A percentile compares a stretch with the other conserved stretches of the same genome.
Evolutionary conservation across 2,329 filamentous ascomycete genomes (phyloP).

Genomic region (Sphaerulina vaccinii): DNA sequence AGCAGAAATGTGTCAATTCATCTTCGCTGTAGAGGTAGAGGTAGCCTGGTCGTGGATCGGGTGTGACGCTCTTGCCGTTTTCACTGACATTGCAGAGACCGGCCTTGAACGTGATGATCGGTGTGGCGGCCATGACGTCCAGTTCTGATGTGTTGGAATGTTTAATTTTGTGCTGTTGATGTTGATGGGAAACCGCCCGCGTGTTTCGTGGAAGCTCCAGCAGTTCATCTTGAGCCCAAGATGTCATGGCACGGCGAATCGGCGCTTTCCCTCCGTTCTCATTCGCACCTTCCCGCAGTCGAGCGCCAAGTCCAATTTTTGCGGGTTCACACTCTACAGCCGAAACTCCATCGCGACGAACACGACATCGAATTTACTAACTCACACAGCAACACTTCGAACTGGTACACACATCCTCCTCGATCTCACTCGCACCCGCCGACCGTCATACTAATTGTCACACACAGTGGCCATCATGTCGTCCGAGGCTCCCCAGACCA

Average conservation of each 20-base stretch:
- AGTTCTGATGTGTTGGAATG: constrained; percentile 15
- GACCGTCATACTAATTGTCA: constrained; percentile 1
- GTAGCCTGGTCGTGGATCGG: constrained; percentile 73
- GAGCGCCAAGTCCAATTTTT: too few species aligned
- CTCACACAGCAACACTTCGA: constrained; percentile 12
- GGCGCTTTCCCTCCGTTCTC: too few species aligned
- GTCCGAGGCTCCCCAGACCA: constrained; percentile 55
- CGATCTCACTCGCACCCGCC: not conserved
- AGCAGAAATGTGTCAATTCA: constrained; percentile 96
- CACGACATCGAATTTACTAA: constrained; percentile 17
- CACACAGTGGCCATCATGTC: constrained; percentile 32
- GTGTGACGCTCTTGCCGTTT: constrained; percentile 70
- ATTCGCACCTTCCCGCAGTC: too few species aligned
- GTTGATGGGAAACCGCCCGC: not conserved
- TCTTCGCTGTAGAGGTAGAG: constrained; percentile 92
- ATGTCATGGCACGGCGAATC: too few species aligned
- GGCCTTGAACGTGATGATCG: constrained; percentile 95
- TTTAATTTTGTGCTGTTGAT: constrained; percentile 7
- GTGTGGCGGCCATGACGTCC: constrained; percentile 71
- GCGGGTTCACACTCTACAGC: too few species aligned
- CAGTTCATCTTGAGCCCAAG: too few species aligned
- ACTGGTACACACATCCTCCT: constrained; percentile 5
- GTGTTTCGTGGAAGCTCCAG: not conserved
- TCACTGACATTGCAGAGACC: constrained; percentile 70
- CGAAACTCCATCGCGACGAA: too few species aligned